Evolutionary conservation across 2,329 filamentous ascomycete genomes (phyloP), one percentile per base, ranked within the genome.

Genomic region (Tolypocladium amazonense): DNA sequence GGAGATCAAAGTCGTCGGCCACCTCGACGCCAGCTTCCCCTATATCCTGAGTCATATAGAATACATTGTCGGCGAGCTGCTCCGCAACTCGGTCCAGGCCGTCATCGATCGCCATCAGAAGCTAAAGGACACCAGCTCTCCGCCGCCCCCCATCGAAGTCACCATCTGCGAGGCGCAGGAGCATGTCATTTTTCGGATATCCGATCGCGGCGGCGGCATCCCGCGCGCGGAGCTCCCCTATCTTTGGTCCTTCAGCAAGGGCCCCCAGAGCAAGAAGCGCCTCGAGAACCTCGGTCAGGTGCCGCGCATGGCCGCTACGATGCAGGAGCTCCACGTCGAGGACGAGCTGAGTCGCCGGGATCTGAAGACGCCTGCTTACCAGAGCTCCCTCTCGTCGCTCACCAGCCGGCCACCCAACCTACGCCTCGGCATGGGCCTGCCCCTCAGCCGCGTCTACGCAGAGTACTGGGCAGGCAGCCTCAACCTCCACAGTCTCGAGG

Each of bases 401-500:
- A 90, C 90, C 1, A 89, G 87, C 60, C 82, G 94, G 41, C 90
- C 92, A 23, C 93, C 94, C 0, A 88, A 96, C 70, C 77, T 97
- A 62, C 84, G 91, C 14, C 80, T 99, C 1, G 94, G 94, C 4
- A 96, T 99, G 82, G 94, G 94, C 1, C 75, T 99, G 57, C 94
- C 94, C 0, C 87, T 99, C 76, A 96, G 92, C 68, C 85, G 91
- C 62, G 90, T 97, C 3, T 99, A 97, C 73, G 92, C 93, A 35
- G 93, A 97, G 74, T 97, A 97, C 73, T 99, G 94, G 94, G 94
- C 94, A 3, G 94, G 94, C 30, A 94, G 85, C 67, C 77, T 99
- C 11, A 89, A 96, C 68, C 74, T 97, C 61, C 93, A 97, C 71
- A 97, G 89, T 69, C 77, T 99, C 9, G 93, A 97, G 70, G 95